Evolutionary conservation across 2,329 filamentous ascomycete genomes (phyloP).

Genomic region (Rasamsonia emersonii): DNA sequence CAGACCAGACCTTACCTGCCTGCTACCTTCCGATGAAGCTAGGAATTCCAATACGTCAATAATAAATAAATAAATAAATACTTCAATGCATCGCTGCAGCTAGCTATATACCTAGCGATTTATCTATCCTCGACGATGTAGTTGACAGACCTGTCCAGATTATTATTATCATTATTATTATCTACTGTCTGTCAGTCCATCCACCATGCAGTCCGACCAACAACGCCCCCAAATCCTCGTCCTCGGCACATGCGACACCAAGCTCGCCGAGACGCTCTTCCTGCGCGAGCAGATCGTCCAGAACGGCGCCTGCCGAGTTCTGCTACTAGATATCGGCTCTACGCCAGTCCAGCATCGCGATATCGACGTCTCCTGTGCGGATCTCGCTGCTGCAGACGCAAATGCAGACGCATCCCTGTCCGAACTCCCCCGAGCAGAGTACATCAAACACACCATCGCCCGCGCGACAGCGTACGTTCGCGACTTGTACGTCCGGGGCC

Average conservation of each 20-base stretch:
- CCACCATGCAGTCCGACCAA: no score
- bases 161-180: neutral
- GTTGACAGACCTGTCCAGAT: no score
- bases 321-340: constrained; percentile 51
- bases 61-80: no score
- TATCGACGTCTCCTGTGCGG: constrained; percentile 41
- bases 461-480: constrained; percentile 38
- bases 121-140: no score
- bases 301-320: constrained; percentile 26
- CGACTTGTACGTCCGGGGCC: constrained; percentile 26
- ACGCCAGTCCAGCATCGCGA: constrained; percentile 30
- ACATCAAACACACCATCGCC: constrained; percentile 48
- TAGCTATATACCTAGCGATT: no score
- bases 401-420: constrained; percentile 23
- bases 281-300: constrained; percentile 40
- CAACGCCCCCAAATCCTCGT: constrained; percentile 37
- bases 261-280: constrained; percentile 51
- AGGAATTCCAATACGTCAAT: no score
- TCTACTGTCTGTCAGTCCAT: no score
- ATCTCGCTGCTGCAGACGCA: constrained; percentile 33
- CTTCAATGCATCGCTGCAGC: no score
- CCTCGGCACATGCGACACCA: constrained; percentile 58
- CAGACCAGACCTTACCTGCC: no score
- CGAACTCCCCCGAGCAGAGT: constrained; percentile 43
- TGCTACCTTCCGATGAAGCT: no score